These are phyloP conservation scores for Cucumis sativus DNA, from an alignment of 306 rosid species.

Conservation along the genomic window Cucumber_9930_V3 NC_026657.2:19052501-19053000, in stretches of 20 bases:
- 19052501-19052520: not conserved
- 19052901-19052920: not conserved
- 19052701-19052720: not conserved
- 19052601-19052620: not conserved
- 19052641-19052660: not conserved
- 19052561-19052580: not conserved
- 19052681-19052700: not conserved
- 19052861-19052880: not conserved
- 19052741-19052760: not conserved
- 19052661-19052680: not conserved
- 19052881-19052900: not conserved
- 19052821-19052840: not conserved
- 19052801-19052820: not conserved
- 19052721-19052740: not conserved
- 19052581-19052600: not conserved
- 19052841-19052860: not conserved
- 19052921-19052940: not conserved
- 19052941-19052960: not conserved
- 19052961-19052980: slow-evolving; percentile 61
- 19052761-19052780: not conserved
- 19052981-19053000: slow-evolving; percentile 59
- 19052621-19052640: not conserved
- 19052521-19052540: not conserved
- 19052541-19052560: not conserved
- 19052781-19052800: not conserved